Evolutionary conservation across 495 filamentous ascomycete species (phyloP), one percentile per base, ranked within the genome.

Genomic region (Aspergillus sclerotioniger): DNA sequence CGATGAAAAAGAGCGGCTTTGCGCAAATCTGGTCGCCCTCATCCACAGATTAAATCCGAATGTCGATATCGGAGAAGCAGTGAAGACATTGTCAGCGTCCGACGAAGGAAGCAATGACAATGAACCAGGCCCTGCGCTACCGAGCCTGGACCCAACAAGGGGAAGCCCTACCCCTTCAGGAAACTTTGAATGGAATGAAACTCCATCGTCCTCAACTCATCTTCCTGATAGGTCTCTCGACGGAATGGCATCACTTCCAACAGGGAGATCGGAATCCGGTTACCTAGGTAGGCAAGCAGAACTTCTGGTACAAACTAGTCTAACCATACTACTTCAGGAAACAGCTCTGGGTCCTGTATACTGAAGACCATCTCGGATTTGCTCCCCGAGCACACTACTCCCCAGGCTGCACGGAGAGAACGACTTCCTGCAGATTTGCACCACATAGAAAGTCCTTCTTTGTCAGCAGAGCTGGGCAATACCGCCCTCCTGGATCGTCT

Each of bases 201-300:
- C 57, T 6, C 61, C 62, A 1, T 45, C 62, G 13, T 17, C 48
- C 3, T 58, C 64, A 2, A 15, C 20, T 0, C 29, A 32, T 17
- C 5, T n/a, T 9, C 15, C 8, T 19, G 41, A 29, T 47, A 56
- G 39, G n/a, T 49, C 51, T 9, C 55, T 45, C 1, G 64, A 69
- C 53, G 67, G 67, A 37, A 65, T 69, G 67, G 67, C 62, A 6
- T 63, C 67, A 0, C 52, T 69, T 8, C 58, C 63, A 31, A 46
- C 20, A n/a, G 37, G 35, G 15, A 53, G 37, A 8, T 35, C 55
- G 6, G 61, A 60, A 15, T 60, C 64, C 8, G 67, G 67, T 6
- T 69, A 67, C 35, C 55, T 69, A 16, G 66, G 66, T 66, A 20
- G 21, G 57, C 6, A 31, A 31, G 17, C 37, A n/a, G n/a, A 15